Conservation (phyloP, 371 early-diverging fungal genomes). For the Apophysomyces variabilis region DNA sequence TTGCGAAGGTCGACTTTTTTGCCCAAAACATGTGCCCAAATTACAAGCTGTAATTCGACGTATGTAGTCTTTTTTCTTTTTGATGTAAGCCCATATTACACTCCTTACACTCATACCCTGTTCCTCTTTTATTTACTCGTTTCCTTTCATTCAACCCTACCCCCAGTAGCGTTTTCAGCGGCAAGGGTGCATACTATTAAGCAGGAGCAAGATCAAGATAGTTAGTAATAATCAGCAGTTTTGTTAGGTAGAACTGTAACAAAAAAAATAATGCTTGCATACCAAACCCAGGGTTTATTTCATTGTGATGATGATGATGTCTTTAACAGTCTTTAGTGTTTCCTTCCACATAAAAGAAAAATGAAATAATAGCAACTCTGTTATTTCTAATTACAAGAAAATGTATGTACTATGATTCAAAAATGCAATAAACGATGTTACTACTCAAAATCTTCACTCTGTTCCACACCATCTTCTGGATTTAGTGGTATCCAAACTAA, state of each 20-base stretch:
- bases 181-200: background rate
- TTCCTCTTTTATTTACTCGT: background rate
- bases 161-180: background rate
- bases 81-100: background rate
- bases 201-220: slow-evolving; percentile 2
- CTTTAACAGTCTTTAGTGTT: background rate
- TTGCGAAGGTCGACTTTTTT: slow-evolving; percentile 34
- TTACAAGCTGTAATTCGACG: slow-evolving; percentile 33
- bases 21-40: slow-evolving; percentile 50
- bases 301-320: background rate
- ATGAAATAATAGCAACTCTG: too few species aligned
- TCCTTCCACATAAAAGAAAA: background rate
- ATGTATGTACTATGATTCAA: too few species aligned
- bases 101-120: background rate
- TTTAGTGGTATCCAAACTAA: slow-evolving; percentile 22
- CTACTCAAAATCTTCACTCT: slow-evolving; percentile 12
- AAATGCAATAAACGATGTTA: background rate
- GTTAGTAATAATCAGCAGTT: background rate
- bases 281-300: too few species aligned
- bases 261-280: slow-evolving; percentile 5
- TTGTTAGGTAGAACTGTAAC: slow-evolving; percentile 6
- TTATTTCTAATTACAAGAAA: too few species aligned
- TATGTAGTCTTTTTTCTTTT: slow-evolving; percentile 5
- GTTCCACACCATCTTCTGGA: background rate
- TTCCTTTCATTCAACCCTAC: background rate